Conservation (phyloP, 2,329 filamentous ascomycete species). For the Talaromyces sp. region DNA sequence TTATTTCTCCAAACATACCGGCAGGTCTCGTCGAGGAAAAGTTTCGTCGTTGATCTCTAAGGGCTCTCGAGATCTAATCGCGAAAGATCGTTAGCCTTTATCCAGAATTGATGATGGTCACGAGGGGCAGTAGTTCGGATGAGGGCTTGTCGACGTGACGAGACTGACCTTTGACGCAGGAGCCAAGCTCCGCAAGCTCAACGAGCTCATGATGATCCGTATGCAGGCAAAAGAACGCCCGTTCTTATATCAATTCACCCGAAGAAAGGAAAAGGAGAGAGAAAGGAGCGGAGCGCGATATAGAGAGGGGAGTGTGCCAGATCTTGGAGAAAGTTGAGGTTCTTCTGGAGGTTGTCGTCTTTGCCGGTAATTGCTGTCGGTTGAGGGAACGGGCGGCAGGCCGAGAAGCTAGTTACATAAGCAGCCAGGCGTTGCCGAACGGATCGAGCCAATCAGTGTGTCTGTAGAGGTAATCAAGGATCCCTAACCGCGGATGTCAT, state of each 20-base stretch:
- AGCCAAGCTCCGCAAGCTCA: constrained; percentile 50
- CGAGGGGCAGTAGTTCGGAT: constrained; percentile 15
- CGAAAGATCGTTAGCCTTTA: constrained; percentile 24
- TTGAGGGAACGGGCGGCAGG: constrained; percentile 22
- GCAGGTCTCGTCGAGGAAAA: constrained; percentile 85
- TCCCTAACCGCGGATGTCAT: constrained; percentile 30
- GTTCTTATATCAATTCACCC: constrained; percentile 23
- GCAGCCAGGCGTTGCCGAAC: constrained; percentile 32
- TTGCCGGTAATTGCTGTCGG: constrained; percentile 21
- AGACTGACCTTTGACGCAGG: constrained; percentile 47
- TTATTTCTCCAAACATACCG: constrained; percentile 52
- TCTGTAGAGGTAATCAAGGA: constrained; percentile 36
- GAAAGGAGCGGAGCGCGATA: constrained; percentile 20
- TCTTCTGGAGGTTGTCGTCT: constrained; percentile 3
- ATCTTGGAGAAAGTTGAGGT: constrained; percentile 11
- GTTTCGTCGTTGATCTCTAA: constrained; percentile 65
- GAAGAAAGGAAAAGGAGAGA: constrained; percentile 22
- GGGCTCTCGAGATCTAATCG: constrained; percentile 60
- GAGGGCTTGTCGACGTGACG: constrained; percentile 22
- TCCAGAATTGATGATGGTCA: constrained; percentile 17
- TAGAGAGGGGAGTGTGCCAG: constrained; percentile 22
- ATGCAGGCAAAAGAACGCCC: constrained; percentile 14
- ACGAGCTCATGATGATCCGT: constrained; percentile 48
- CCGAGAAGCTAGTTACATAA: constrained; percentile 34
- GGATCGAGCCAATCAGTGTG: constrained; percentile 32